Conservation (phyloP, 305 asterid species). For the Solanum hybrid region DNA sequence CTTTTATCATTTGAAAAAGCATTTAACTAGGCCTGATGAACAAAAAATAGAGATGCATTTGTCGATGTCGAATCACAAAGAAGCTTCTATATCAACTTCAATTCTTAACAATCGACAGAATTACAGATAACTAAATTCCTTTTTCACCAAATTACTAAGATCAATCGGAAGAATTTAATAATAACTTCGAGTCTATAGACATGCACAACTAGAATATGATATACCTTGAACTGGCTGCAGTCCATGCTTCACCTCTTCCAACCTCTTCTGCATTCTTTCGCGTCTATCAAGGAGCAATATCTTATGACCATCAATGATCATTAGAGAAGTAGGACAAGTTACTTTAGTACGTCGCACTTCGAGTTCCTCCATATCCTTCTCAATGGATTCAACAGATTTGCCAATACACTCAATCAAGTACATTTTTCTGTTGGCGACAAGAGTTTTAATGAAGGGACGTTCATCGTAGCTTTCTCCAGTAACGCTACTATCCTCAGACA, state of each 20-base stretch:
- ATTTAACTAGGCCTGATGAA: not conserved
- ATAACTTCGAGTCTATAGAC: not conserved
- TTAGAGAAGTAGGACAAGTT: not conserved
- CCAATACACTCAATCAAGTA: not conserved
- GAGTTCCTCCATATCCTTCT: not conserved
- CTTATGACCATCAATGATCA: not conserved
- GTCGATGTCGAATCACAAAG: not conserved
- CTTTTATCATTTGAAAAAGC: not conserved
- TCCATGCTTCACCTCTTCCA: not conserved
- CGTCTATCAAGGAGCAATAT: not conserved
- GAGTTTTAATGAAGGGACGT: not conserved
- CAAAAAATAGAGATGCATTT: not conserved
- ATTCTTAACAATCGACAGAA: not conserved
- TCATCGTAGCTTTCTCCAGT: not conserved
- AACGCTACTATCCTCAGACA: not conserved
- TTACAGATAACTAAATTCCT: not conserved
- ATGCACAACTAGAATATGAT: not conserved
- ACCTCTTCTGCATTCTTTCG: not conserved
- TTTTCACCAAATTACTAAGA: not conserved
- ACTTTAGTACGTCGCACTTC: not conserved
- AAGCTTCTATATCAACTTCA: not conserved
- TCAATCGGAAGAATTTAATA: not conserved
- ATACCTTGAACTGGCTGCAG: not conserved
- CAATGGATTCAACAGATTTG: not conserved
- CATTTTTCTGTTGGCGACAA: not conserved